Percentiles rank a stretch among this genome's conserved stretches.
phyloP scores from a whole-genome alignment of 1,284 basidiomycete species.

The Ustilago trichophora region DNA sequence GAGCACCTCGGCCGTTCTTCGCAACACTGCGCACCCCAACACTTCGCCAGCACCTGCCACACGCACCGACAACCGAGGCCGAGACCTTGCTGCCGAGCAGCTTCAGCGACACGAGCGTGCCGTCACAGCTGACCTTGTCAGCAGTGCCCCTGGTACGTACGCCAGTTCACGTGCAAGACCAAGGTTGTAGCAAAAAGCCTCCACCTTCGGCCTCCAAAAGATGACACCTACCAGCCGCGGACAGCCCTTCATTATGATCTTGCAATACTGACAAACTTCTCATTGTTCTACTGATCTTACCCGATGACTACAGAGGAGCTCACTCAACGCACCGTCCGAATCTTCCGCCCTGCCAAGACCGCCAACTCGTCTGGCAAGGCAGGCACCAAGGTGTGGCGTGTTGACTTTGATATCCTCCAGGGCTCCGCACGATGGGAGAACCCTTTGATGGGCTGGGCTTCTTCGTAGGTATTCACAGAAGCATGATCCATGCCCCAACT shows the following conservation, averaged over 20 bases:
- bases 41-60: slow-evolving; percentile 35
- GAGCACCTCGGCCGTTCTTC: slow-evolving; percentile 29
- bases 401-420: slow-evolving; percentile 91
- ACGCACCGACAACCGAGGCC: slow-evolving; percentile 30
- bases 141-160: slow-evolving; percentile 55
- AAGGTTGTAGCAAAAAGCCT: background rate
- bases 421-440: slow-evolving; percentile 96
- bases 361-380: slow-evolving; percentile 91
- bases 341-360: slow-evolving; percentile 91
- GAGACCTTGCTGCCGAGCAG: slow-evolving; percentile 56
- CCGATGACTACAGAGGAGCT: slow-evolving; percentile 75
- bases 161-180: background rate
- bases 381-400: slow-evolving; percentile 87
- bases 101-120: slow-evolving; percentile 41
- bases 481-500: too few relatives aligned
- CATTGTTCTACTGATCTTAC: background rate
- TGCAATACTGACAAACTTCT: background rate
- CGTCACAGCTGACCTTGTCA: slow-evolving; percentile 50
- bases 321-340: slow-evolving; percentile 84
- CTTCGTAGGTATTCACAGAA: slow-evolving; percentile 47
- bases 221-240: background rate
- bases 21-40: slow-evolving; percentile 34
- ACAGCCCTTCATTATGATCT: background rate
- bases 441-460: slow-evolving; percentile 95
- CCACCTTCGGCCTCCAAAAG: background rate